Evolutionary conservation across 805 yeast species (phyloP), one percentile per base, ranked within the genome.

Genomic region (Komagataella mondaviorum): DNA sequence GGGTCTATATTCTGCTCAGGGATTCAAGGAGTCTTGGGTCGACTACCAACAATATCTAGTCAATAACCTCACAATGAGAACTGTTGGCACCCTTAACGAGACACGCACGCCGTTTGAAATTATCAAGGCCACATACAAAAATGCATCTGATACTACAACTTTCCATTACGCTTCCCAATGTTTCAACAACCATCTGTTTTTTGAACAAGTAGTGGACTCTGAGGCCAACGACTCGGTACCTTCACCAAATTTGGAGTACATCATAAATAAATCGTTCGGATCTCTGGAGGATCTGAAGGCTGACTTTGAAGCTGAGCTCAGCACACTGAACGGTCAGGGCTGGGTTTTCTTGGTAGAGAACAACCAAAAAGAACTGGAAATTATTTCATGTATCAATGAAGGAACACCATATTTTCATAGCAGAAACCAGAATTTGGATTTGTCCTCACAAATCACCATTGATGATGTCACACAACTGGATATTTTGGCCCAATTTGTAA

Each of bases 81-180:
- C 95, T 1, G 77, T 76, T 49, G 96, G 95, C 14, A 86, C 96
- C 1, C 83, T 80, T 51, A 76, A 81, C 63, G 96, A 88, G 65
- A 76, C 85, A 6, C 79, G 85, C 63, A 69, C 76, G 17, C 91
- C 96, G 3, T 79, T 83, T 63, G 85, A 85, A 55, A 78, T 88
- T 51, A 63, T 81, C 53, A 66, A 80, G 53, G 76, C 81, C 56
- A 80, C 93, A 0, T 84, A 89, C 3, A 76, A 77, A 59, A 77
- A 80, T 55, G 72, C 85, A 30, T 77, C 80, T 30, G 77, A 78
- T 59, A 82, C 89, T 39, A 77, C 78, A 51, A 66, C 78, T n/a
- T 90, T 83, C 73, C 93, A 90, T 68, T 79, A 76, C 61, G 97
- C 98, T 2, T 86, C 96, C 4, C 95, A 86, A 63, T 82, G 89